Percentiles rank a stretch among this genome's conserved stretches.
These are phyloP conservation scores for Mortierella sp. DNA, from an alignment of 371 early-diverging fungal species.

Conservation along the genomic window DNA sequence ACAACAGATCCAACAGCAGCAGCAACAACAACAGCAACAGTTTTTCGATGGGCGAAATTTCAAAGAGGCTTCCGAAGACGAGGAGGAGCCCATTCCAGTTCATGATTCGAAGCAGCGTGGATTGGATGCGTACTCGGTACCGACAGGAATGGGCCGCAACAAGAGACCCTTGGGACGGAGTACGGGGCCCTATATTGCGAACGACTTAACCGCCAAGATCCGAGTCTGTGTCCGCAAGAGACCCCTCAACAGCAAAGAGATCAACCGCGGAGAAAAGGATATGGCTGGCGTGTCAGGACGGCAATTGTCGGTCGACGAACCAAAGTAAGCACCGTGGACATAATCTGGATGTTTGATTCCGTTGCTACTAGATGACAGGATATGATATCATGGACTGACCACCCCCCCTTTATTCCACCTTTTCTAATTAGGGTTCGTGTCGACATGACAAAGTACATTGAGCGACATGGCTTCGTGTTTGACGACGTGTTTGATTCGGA, in stretches of 20 bases:
- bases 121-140: slow-evolving; percentile 47
- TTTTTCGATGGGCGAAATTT: slow-evolving; percentile 42
- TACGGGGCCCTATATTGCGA: background rate
- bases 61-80: slow-evolving; percentile 52
- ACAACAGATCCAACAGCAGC: slow-evolving; percentile 28
- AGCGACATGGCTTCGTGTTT: slow-evolving; percentile 95
- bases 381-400: background rate
- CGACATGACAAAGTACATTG: slow-evolving; percentile 95
- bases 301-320: slow-evolving; percentile 88
- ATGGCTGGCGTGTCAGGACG: slow-evolving; percentile 80
- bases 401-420: background rate
- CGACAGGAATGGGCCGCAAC: slow-evolving; percentile 17
- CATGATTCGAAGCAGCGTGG: slow-evolving; percentile 51
- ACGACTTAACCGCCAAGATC: slow-evolving; percentile 82
- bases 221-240: slow-evolving; percentile 98
- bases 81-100: slow-evolving; percentile 51
- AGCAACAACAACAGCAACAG: slow-evolving; percentile 24
- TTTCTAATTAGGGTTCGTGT: slow-evolving; percentile 78
- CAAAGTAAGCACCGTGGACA: slow-evolving; percentile 71
- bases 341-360: background rate
- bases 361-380: background rate
- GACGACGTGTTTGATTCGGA: slow-evolving; percentile 95
- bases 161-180: slow-evolving; percentile 23
- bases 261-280: slow-evolving; percentile 81
- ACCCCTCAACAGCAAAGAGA: slow-evolving; percentile 90